These are phyloP conservation scores for Cavenderia fasciculata DNA, from an alignment of 78 protist genomes.

Conservation along the genomic window DNA sequence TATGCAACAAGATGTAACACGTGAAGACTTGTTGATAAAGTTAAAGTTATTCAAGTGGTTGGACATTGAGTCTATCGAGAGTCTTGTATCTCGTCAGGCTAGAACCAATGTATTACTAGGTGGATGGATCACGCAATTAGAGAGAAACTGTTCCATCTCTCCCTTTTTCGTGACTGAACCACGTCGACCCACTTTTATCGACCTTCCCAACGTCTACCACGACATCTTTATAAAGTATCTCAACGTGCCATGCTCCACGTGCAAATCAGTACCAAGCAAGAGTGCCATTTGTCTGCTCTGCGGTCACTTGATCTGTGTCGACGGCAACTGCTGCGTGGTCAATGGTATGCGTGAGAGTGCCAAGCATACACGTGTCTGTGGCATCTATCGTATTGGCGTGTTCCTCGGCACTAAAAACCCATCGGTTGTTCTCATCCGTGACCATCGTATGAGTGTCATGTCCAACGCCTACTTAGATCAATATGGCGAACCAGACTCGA, in stretches of 20 bases:
- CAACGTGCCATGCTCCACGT: neutral
- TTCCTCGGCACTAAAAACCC: constrained; percentile 46
- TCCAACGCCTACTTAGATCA: constrained; percentile 27
- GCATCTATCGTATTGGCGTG: constrained; percentile 37
- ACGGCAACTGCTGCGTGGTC: constrained; percentile 2
- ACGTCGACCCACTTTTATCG: constrained; percentile 27
- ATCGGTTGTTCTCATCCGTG: constrained; percentile 6
- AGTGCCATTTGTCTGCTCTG: constrained; percentile 53
- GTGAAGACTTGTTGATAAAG: constrained; percentile 8
- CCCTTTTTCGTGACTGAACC: constrained; percentile 24
- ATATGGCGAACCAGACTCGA: constrained; percentile 53
- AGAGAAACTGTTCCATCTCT: constrained; percentile 2
- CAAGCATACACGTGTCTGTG: constrained; percentile 33
- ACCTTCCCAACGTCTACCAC: constrained; percentile 44
- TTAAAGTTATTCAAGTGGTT: constrained; percentile 1
- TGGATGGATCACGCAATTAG: constrained; percentile 33
- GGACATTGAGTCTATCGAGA: neutral
- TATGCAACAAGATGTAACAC: neutral
- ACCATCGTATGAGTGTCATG: neutral
- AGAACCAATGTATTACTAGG: neutral
- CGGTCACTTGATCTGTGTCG: constrained; percentile 29
- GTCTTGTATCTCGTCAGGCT: neutral
- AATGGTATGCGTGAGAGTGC: neutral
- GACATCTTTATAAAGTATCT: constrained; percentile 28
- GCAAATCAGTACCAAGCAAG: constrained; percentile 21